Evolutionary conservation across 257 asterid genomes (phyloP), one percentile per base, ranked within the genome.

Genomic region (Nicotiana knightiana): DNA sequence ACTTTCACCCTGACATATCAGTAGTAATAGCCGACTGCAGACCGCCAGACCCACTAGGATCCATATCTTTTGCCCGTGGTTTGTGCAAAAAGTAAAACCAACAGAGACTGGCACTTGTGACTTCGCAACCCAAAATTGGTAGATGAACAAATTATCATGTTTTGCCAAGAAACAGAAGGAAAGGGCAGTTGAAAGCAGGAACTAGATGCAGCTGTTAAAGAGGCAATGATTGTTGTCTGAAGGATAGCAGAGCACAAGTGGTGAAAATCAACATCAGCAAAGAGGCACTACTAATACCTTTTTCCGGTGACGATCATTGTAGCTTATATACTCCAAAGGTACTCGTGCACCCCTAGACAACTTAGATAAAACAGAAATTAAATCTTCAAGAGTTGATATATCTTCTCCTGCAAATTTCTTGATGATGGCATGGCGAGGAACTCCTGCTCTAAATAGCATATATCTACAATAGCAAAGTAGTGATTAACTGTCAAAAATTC

Each of bases 401-500:
- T 96, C 98, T 88, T 87, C 89, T 86, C 98, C 98, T 24, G 97
- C 97, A 93, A 96, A 92, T 91, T 96, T 96, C 92, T 92, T 96
- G 67, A 96, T 93, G 86, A 96, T 90, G 81, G 98, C 95, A 88
- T 94, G 98, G 78, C 98, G 95, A 24, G 99, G 93, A 80, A 96
- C 97, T 80, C 98, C 99, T 86, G 99, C 98, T 90, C 98, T 89
- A 82, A 93, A 89, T 70, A 96, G 91, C 98, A 93, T 93, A 87
- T 96, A 94, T 82, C 99, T 96, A 88, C 90, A 89, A 51, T 77
- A 65, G 81, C 53, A 78, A 54, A 79, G 78, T 46, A 83, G 48
- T 65, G 28, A 4, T 67, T 46, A 85, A 59, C 32, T 71, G 65
- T 76, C 76, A 32, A 57, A 65, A 82, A 32, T 82, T 76, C 13